A percentile compares a stretch with the other conserved stretches of the same genome.
These are phyloP conservation scores for Cryptococcus wingfieldii DNA, from an alignment of 1,284 basidiomycete genomes.

Conservation along the genomic window DNA sequence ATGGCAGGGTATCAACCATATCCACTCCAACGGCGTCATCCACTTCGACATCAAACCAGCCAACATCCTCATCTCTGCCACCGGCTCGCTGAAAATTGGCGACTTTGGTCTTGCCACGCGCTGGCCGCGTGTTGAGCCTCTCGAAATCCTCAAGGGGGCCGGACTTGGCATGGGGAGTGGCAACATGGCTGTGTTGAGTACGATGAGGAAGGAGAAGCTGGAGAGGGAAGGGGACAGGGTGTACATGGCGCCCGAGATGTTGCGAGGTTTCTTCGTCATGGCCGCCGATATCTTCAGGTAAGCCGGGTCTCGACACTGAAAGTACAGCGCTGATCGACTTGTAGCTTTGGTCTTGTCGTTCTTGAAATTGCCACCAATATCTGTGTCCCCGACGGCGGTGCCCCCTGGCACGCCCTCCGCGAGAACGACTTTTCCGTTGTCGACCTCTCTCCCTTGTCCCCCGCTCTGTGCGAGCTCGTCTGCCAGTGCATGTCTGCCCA, in stretches of 20 bases:
- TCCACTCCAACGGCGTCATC: slow-evolving; percentile 82
- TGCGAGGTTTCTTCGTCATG: slow-evolving; percentile 84
- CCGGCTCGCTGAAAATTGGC: slow-evolving; percentile 92
- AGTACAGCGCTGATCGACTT: background rate
- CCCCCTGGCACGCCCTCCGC: slow-evolving; percentile 89
- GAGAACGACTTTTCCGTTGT: slow-evolving; percentile 89
- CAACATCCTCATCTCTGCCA: slow-evolving; percentile 87
- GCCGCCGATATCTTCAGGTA: slow-evolving; percentile 95
- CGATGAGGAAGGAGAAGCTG: slow-evolving; percentile 50
- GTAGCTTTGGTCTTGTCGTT: slow-evolving; percentile 87
- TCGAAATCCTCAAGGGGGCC: slow-evolving; percentile 47
- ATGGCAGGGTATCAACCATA: slow-evolving; percentile 74
- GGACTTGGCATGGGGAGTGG: slow-evolving; percentile 38
- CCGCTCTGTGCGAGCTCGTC: slow-evolving; percentile 67
- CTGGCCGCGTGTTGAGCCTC: slow-evolving; percentile 61
- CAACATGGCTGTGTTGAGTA: slow-evolving; percentile 18
- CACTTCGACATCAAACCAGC: slow-evolving; percentile 98
- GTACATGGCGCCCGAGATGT: slow-evolving; percentile 96
- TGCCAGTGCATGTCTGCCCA: slow-evolving; percentile 73
- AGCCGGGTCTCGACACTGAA: slow-evolving; percentile 32
- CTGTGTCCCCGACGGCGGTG: slow-evolving; percentile 90
- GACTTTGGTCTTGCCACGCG: slow-evolving; percentile 96
- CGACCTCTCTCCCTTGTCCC: slow-evolving; percentile 65
- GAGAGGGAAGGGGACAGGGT: slow-evolving; percentile 96
- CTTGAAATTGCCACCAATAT: slow-evolving; percentile 95